Evolutionary conservation across 345 rosid genomes (phyloP).

Genomic region (Arabidopsis thaliana): TAIR10.1 NC_003071.7:11403001-11403500

Average conservation of each 20-base stretch:
- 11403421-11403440: neutral
- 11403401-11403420: neutral
- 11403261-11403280: neutral
- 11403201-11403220: conserved; percentile 8
- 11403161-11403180: conserved; percentile 25
- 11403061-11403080: conserved; percentile 62
- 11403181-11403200: conserved; percentile 11
- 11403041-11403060: conserved; percentile 37
- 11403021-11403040: neutral
- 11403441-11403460: too few species aligned
- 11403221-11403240: conserved; percentile 9
- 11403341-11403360: neutral
- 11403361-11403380: neutral
- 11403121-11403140: conserved; percentile 61
- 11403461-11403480: too few species aligned
- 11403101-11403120: conserved; percentile 65
- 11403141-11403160: conserved; percentile 50
- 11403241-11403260: neutral
- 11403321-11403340: neutral
- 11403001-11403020: neutral
- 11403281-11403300: neutral
- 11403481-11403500: too few species aligned
- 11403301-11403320: neutral
- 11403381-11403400: neutral
- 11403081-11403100: conserved; percentile 54